A percentile compares a stretch with the other conserved stretches of the same genome.
These are phyloP conservation scores for Fagopyrum homotropicum DNA, from an alignment of 148 eudicot genomes.

Conservation along the genomic window DNA sequence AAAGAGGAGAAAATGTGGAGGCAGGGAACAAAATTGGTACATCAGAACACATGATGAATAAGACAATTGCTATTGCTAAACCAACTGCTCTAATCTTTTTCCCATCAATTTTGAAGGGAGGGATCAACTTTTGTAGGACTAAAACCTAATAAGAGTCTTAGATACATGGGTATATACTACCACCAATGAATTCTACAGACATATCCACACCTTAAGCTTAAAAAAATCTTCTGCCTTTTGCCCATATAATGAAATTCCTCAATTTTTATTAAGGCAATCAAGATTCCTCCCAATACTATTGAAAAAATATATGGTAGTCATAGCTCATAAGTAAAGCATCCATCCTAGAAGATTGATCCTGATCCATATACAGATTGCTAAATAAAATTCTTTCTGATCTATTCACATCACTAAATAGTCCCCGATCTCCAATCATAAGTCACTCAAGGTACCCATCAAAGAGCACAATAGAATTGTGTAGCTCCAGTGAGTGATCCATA, in stretches of 20 bases:
- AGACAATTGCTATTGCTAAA: neutral
- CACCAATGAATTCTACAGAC: neutral
- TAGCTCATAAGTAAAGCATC: neutral
- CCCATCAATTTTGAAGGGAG: neutral
- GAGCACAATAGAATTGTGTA: neutral
- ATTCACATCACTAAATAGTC: neutral
- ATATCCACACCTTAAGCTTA: neutral
- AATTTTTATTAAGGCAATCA: neutral
- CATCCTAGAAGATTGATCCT: neutral
- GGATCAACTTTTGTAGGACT: neutral
- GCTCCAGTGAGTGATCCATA: neutral
- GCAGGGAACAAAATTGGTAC: neutral
- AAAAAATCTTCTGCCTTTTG: neutral
- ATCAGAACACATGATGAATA: neutral
- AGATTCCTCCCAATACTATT: neutral
- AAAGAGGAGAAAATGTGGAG: neutral
- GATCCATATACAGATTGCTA: neutral
- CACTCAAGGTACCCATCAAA: neutral
- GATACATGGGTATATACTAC: neutral
- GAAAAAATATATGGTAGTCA: neutral
- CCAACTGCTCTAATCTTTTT: neutral
- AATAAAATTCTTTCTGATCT: neutral
- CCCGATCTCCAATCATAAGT: neutral
- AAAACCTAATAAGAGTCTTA: neutral
- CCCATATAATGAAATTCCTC: neutral